These are phyloP conservation scores for Plasmodium adleri DNA, from an alignment of 169 alveolate species.

Conservation along the genomic window DNA sequence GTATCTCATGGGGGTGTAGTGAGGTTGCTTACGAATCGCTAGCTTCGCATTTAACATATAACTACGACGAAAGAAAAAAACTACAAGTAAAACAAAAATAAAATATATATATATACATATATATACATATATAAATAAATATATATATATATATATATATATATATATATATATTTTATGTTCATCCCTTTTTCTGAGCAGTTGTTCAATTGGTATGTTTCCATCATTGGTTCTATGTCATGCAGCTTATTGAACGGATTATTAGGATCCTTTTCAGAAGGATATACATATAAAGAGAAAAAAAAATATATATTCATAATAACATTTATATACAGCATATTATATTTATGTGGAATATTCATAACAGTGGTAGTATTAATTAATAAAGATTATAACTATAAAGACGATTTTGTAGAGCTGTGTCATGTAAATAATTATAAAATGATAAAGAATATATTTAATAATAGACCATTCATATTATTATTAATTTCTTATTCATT, in stretches of 20 bases:
- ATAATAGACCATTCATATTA: background rate
- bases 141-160: background rate
- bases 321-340: conserved; percentile 1
- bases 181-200: background rate
- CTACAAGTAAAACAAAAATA: background rate
- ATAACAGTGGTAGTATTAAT: background rate
- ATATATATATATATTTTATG: background rate
- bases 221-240: background rate
- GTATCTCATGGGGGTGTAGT: conserved; percentile 13
- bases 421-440: background rate
- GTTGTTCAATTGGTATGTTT: background rate
- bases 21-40: background rate
- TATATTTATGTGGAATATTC: conserved; percentile 2
- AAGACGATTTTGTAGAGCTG: background rate
- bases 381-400: background rate
- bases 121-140: background rate
- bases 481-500: background rate
- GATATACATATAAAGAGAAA: background rate
- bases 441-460: conserved; percentile 3
- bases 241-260: conserved; percentile 3
- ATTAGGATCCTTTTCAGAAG: background rate
- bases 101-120: background rate
- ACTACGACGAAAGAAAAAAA: background rate
- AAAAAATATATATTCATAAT: background rate
- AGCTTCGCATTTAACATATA: background rate